These are phyloP conservation scores for Onygenales sp. DNA, from an alignment of 2,329 filamentous ascomycete species.

Conservation along the genomic window DNA sequence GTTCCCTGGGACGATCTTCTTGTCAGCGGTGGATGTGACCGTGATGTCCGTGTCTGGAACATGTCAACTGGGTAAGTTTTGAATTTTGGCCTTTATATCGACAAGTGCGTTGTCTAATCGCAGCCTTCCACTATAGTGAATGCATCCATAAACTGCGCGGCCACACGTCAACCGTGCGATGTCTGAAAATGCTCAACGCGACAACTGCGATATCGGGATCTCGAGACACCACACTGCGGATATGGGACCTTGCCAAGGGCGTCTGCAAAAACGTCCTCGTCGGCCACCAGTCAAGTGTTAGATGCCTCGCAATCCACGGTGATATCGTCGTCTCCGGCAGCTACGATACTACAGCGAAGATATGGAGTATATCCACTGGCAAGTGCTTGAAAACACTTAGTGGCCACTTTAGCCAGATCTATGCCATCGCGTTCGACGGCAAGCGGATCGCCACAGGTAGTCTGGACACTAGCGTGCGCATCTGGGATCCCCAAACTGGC, in stretches of 20 bases:
- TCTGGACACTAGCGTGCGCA: slow-evolving; percentile 89
- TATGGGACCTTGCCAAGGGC: slow-evolving; percentile 95
- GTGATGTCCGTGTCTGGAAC: slow-evolving; percentile 95
- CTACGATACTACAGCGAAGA: slow-evolving; percentile 92
- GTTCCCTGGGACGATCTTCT: slow-evolving; percentile 93
- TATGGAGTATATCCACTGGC: slow-evolving; percentile 96
- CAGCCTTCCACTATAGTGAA: slow-evolving; percentile 38
- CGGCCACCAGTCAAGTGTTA: slow-evolving; percentile 97
- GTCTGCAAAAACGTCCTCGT: slow-evolving; percentile 92
- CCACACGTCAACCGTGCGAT: slow-evolving; percentile 92
- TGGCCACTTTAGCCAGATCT: slow-evolving; percentile 97
- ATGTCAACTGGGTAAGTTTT: slow-evolving; percentile 69
- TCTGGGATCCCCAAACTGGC: slow-evolving; percentile 87
- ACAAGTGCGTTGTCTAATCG: not conserved
- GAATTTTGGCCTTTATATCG: slow-evolving; percentile 3
- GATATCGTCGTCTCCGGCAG: slow-evolving; percentile 96
- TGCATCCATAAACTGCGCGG: slow-evolving; percentile 78
- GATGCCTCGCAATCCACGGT: slow-evolving; percentile 90
- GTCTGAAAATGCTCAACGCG: slow-evolving; percentile 92
- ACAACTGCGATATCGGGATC: slow-evolving; percentile 95
- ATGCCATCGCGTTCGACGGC: slow-evolving; percentile 95
- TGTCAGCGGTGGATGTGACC: slow-evolving; percentile 91
- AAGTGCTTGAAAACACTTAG: slow-evolving; percentile 81
- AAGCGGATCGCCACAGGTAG: slow-evolving; percentile 89
- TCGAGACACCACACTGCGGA: slow-evolving; percentile 82